Evolutionary conservation across 2,329 filamentous ascomycete genomes (phyloP), one percentile per base, ranked within the genome.

Genomic region (Microsporum audouinii): DNA sequence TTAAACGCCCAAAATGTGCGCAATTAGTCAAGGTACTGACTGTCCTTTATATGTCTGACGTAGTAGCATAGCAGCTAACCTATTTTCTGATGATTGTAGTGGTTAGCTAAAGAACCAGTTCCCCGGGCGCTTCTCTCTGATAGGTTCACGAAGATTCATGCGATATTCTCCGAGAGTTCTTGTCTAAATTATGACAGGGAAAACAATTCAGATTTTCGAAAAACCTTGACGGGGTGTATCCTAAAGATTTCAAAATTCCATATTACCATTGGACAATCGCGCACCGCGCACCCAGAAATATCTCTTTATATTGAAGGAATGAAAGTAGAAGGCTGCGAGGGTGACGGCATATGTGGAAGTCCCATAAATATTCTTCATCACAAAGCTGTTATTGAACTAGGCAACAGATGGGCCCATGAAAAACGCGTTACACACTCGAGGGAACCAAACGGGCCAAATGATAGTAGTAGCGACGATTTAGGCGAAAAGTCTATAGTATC

Each of bases 231-330:
- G 59, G 73, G 70, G 3, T 68, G 68, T 14, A 31, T 66, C 3
- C 65, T 75, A 29, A 67, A 71, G 58, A 62, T 77, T 51, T 55
- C 65, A 2, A 67, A 71, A 41, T 74, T 75, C 61, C 69, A 72
- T 49, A 63, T 77, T 23, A 67, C 75, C 56, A 67, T 76, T 47
- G 66, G 45, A 33, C 61, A 68, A 36, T 57, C 60, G 12, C 59
- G 34, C 34, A 61, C 55, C 17, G 59, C 57, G 45, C 7, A 33
- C 17, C 56, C 63, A 14, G 58, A 63, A 34, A 51, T 72, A 38
- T 60, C 63, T 8, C 61, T 73, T 3, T 63, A 63, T 27, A 64
- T 71, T 10, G 55, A 61, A 34, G 57, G 66, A 3, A 70, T 70
- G 58, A 64, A 65, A n/a, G 34, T 64, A 27, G 38, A 65, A 49